Evolutionary conservation across 441 rosid species (phyloP), one percentile per base, ranked within the genome.

Genomic region (Gossypium gossypioides): DNA sequence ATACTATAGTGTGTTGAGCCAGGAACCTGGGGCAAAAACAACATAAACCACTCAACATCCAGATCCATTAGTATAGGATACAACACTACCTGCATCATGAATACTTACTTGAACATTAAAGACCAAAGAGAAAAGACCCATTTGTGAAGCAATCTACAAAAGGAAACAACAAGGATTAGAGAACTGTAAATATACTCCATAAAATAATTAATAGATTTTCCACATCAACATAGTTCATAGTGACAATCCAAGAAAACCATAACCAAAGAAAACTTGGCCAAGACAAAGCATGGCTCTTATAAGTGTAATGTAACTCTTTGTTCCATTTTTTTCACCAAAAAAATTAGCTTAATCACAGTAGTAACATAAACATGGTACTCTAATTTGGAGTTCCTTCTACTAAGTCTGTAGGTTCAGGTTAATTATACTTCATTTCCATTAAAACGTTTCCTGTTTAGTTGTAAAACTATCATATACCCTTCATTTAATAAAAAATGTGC

Each of bases 1-100:
- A 96, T 93, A 82, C 99, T 93, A 78, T 96, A 93, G 83, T 91
- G 96, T 69, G 88, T 96, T 79, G 97, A 90, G 76, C 88, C 97
- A 74, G 99, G 99, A 74, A 96, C 97, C 99, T 93, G 81, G 24
- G 64, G 64, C 74, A 75, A 73, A 62, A 19, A 61, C 15, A 57
- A 44, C n/a, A 34, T 70, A 76, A 74, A 48, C 58, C 13, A 63
- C 58, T 75, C 75, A 71, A 61, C 27, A 52, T 67, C 65, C 71
- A 21, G 34, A 68, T 48, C 50, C 13, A 69, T 54, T 59, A 59
- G 32, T 55, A 73, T 24, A 25, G 52, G 63, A 58, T 58, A 59
- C 74, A 60, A 64, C n/a, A 72, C 66, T 63, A 71, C 67, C 66
- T 29, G 42, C 54, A 76, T 4, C 16, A 59, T 74, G 34, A 44